These are phyloP conservation scores for Hypoxylon crocopeplum DNA, from an alignment of 495 filamentous ascomycete species.

Conservation along the genomic window DNA sequence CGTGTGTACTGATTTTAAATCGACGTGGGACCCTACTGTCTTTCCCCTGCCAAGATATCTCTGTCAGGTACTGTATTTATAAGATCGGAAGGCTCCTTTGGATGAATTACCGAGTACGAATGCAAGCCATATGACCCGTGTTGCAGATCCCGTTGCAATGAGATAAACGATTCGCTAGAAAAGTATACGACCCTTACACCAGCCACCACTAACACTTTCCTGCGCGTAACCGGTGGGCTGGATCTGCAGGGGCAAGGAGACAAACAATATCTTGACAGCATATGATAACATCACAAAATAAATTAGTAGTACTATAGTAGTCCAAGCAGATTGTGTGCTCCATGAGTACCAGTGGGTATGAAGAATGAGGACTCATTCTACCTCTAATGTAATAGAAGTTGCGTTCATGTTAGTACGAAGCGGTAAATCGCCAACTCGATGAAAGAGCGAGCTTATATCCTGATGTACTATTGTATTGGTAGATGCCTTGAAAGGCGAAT, in stretches of 20 bases:
- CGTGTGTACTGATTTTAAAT: no score
- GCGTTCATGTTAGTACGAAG: no score
- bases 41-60: constrained; percentile 30
- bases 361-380: no score
- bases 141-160: constrained; percentile 24
- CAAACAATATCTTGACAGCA: background rate
- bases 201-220: constrained; percentile 7
- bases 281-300: no score
- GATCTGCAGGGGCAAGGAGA: constrained; percentile 20
- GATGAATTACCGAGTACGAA: constrained; percentile 20
- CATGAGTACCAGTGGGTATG: no score
- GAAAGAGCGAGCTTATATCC: no score
- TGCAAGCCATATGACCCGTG: constrained; percentile 4
- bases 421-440: no score
- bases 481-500: no score
- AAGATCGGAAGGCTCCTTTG: constrained; percentile 19
- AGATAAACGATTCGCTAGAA: constrained; percentile 21
- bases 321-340: no score
- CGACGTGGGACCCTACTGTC: background rate
- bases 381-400: no score
- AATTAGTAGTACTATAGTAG: no score
- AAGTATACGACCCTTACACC: constrained; percentile 5
- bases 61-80: background rate
- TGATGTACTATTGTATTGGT: no score
- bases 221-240: constrained; percentile 12